A percentile compares a stretch with the other conserved stretches of the same genome.
Evolutionary conservation across 768 basidiomycete species (phyloP).

Genomic region (Rhizopogon rudus): DNA sequence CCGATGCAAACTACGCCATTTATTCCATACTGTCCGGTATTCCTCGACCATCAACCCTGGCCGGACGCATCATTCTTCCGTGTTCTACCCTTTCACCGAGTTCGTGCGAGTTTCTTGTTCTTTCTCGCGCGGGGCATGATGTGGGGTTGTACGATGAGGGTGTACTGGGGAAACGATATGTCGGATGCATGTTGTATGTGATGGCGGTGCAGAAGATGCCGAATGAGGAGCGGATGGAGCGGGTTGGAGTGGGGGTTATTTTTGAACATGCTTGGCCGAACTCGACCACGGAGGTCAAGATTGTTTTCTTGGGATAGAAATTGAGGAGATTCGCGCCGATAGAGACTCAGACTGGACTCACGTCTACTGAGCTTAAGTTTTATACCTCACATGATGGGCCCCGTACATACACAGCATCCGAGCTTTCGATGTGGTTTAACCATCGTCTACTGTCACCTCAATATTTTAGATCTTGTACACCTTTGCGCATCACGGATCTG

Average conservation of each 20-base stretch:
- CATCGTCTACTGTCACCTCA: too few relatives aligned
- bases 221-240: slow-evolving; percentile 4
- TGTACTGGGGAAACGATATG: slow-evolving; percentile 7
- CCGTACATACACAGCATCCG: too few relatives aligned
- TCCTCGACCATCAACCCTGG: neutral
- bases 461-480: too few relatives aligned
- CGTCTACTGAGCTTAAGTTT: too few relatives aligned
- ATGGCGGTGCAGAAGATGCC: too few relatives aligned
- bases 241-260: slow-evolving; percentile 17
- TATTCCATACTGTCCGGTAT: slow-evolving; percentile 9
- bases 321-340: too few relatives aligned
- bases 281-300: neutral
- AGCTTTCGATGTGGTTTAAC: too few relatives aligned
- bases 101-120: slow-evolving; percentile 14
- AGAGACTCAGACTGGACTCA: too few relatives aligned
- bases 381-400: too few relatives aligned
- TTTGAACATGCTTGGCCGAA: slow-evolving; percentile 15
- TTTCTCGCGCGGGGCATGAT: slow-evolving; percentile 9
- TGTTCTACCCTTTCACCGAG: slow-evolving; percentile 4
- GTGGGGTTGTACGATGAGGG: slow-evolving; percentile 10
- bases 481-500: too few relatives aligned
- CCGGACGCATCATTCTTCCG: slow-evolving; percentile 15
- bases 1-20: neutral
- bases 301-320: too few relatives aligned
- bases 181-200: slow-evolving; percentile 3